These are phyloP conservation scores for Schizochytrium sp. DNA, from an alignment of 108 stramenopile genomes.

Conservation along the genomic window DNA sequence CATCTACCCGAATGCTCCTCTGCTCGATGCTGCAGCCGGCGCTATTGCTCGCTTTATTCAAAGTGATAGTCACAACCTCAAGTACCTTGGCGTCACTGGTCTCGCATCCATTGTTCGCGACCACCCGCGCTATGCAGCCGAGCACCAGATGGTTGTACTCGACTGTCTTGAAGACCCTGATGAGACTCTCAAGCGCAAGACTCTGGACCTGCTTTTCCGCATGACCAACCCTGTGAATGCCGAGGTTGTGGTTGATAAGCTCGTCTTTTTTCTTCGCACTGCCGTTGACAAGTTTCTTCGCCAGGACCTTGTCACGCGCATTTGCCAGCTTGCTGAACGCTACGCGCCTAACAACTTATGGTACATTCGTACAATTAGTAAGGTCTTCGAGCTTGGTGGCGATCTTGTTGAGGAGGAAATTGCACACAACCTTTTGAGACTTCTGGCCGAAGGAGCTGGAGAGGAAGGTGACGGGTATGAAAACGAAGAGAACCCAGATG, in stretches of 20 bases:
- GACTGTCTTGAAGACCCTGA: conserved; percentile 98
- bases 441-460: conserved; percentile 95
- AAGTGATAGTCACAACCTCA: conserved; percentile 91
- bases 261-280: conserved; percentile 85
- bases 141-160: conserved; percentile 98
- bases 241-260: conserved; percentile 93
- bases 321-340: conserved; percentile 92
- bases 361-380: conserved; percentile 85
- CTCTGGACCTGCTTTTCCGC: conserved; percentile 93
- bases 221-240: conserved; percentile 99
- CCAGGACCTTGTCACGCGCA: conserved; percentile 88
- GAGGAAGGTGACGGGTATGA: conserved; percentile 87
- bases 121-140: conserved; percentile 95
- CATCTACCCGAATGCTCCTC: conserved; percentile 95
- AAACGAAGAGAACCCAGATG: conserved; percentile 80
- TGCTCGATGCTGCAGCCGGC: conserved; percentile 94
- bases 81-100: conserved; percentile 96
- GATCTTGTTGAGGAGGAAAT: conserved; percentile 90
- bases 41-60: conserved; percentile 90
- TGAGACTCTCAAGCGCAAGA: conserved; percentile 97
- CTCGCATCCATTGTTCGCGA: conserved; percentile 93
- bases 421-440: conserved; percentile 91
- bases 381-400: conserved; percentile 91
- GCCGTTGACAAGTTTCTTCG: conserved; percentile 91
- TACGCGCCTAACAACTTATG: conserved; percentile 96